A percentile compares a stretch with the other conserved stretches of the same genome.
These are phyloP conservation scores for Candida hungchunana DNA, from an alignment of 805 yeast genomes.

Conservation along the genomic window DNA sequence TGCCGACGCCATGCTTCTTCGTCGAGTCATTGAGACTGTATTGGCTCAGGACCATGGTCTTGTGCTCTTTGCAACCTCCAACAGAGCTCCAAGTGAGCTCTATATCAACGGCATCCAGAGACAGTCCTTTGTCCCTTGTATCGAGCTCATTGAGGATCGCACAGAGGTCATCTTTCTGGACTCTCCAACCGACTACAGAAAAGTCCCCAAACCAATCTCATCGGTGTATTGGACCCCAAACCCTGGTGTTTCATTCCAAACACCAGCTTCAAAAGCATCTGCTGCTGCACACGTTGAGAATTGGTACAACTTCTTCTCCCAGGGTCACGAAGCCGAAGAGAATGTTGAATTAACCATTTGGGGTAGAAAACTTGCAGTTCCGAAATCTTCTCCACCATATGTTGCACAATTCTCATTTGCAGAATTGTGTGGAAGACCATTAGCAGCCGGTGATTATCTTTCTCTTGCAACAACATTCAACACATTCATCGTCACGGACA, in stretches of 20 bases:
- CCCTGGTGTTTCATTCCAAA: conserved; percentile 51
- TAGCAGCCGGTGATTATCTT: conserved; percentile 93
- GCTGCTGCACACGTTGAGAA: conserved; percentile 59
- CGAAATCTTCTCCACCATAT: conserved; percentile 66
- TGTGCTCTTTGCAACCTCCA: conserved; percentile 87
- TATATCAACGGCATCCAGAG: conserved; percentile 94
- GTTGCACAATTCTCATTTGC: conserved; percentile 90
- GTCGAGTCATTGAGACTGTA: conserved; percentile 67
- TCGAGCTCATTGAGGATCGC: conserved; percentile 65
- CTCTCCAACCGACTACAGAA: conserved; percentile 93
- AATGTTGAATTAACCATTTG: conserved; percentile 56
- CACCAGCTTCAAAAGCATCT: conserved; percentile 44
- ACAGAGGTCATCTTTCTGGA: conserved; percentile 76
- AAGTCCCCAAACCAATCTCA: conserved; percentile 77
- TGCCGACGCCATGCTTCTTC: conserved; percentile 94
- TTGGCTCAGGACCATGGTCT: conserved; percentile 76
- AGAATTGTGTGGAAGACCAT: conserved; percentile 79
- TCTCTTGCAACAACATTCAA: conserved; percentile 72
- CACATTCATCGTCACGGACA: conserved; percentile 85
- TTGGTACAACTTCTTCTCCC: conserved; percentile 81
- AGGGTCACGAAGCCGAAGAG: conserved; percentile 42
- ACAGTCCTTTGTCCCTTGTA: conserved; percentile 88
- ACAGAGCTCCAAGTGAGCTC: conserved; percentile 90
- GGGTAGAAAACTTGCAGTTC: conserved; percentile 83
- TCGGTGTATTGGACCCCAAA: conserved; percentile 74